A percentile compares a stretch with the other conserved stretches of the same genome.
Conservation (phyloP, 306 rosid species). For the Corylus heterophylla region DNA sequence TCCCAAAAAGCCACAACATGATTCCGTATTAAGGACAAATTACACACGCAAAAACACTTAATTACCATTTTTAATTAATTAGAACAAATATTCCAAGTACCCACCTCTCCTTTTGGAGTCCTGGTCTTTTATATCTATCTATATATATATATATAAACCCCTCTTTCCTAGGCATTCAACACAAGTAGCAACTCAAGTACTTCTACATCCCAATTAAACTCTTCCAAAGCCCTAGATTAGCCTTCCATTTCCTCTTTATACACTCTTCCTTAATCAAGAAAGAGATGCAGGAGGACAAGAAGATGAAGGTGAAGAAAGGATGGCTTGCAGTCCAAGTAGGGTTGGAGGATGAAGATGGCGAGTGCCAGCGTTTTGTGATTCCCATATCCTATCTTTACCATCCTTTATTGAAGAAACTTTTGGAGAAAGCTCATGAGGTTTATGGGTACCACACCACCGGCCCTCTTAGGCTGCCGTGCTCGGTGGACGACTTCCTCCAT, state of each 20-base stretch:
- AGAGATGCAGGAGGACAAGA: constrained; percentile 35
- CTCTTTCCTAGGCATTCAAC: constrained; percentile 9
- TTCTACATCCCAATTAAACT: neutral
- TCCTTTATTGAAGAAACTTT: constrained; percentile 59
- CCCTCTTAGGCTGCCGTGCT: constrained; percentile 70
- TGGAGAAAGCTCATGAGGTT: constrained; percentile 61
- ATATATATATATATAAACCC: constrained; percentile 12
- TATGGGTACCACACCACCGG: constrained; percentile 75
- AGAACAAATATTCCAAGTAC: neutral
- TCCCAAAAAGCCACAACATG: neutral
- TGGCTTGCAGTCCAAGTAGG: constrained; percentile 68
- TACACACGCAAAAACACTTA: neutral
- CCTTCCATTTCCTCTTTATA: neutral
- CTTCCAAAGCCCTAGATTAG: neutral
- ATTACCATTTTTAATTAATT: neutral
- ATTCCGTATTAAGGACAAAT: constrained; percentile 25
- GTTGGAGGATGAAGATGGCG: constrained; percentile 52
- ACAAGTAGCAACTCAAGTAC: neutral
- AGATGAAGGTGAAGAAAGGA: constrained; percentile 78
- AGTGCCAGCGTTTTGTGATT: constrained; percentile 43
- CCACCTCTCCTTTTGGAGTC: constrained; percentile 13
- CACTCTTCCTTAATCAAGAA: neutral
- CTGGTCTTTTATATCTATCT: constrained; percentile 6
- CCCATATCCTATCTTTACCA: constrained; percentile 70
- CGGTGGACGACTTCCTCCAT: constrained; percentile 65